Evolutionary conservation across 2,329 filamentous ascomycete genomes (phyloP), one percentile per base, ranked within the genome.

Genomic region (Emmonsiellopsis sp.): DNA sequence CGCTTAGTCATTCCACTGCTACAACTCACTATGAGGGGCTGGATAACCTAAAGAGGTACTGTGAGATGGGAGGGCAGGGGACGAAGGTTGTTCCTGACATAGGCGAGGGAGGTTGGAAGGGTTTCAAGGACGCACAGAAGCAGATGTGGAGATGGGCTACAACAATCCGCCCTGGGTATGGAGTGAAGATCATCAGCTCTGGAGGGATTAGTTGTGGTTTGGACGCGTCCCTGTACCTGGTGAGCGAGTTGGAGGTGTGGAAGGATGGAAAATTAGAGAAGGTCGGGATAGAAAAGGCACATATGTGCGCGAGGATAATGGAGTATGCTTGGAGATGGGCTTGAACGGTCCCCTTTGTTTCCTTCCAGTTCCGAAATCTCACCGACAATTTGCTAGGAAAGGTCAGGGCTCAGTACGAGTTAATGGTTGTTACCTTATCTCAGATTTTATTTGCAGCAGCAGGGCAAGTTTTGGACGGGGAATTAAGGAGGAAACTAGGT

Each of bases 251-350:
- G 15, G 38, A 13, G 38, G 38, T 13, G 38, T 41, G 13, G 13
- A 16, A 41, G 38, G 15, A 41, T 13, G 38, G 38, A 41, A 41
- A 41, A 41, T 41, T 16, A 41, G 38, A 41, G 13, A 13, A 13
- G 7, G n/a, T 51, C 31, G 40, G 50, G n/a, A 10, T 42, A 10
- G 40, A 16, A 13, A 35, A 51, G 10, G 42, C 42, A 10, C 50
- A 51, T 31, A 31, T 16, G 50, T 35, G 31, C 5, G 47, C 47
- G n/a, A 37, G 42, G 16, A 51, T 45, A 10, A 43, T 45, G 50
- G 42, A 51, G 10, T 51, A 51, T 44, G 38, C 40, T 2, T 43
- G 38, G 38, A 20, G 50, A 34, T 45, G 40, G 38, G 50, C 50
- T 16, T 45, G 34, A 41, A 6, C 10, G 10, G n/a, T 8, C 16